A percentile compares a stretch with the other conserved stretches of the same genome.
Conservation (phyloP, 2,329 filamentous ascomycete species). For the Clarireedia sp. region DNA sequence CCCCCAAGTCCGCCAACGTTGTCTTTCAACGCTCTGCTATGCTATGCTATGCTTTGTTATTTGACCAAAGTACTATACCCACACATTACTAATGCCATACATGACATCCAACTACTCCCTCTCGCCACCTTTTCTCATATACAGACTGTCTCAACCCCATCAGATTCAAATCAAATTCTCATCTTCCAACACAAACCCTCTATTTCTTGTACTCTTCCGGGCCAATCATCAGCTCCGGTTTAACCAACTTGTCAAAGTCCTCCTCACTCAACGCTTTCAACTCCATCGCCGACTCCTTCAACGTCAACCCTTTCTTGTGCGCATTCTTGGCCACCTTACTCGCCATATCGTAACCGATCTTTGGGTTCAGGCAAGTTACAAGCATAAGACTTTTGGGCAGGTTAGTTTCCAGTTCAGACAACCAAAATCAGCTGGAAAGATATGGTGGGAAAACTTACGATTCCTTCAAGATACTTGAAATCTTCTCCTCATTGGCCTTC, state of each 20-base stretch:
- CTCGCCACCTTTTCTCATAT: background rate
- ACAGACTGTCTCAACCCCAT: background rate
- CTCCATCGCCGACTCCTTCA: conserved; percentile 92
- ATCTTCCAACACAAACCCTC: background rate
- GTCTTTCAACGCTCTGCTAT: no score
- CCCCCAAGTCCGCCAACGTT: no score
- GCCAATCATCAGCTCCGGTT: conserved; percentile 90
- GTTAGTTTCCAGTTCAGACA: no score
- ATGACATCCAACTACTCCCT: no score
- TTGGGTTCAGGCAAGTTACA: conserved; percentile 93
- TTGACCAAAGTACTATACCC: no score
- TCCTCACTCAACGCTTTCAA: conserved; percentile 79
- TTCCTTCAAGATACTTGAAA: conserved; percentile 83
- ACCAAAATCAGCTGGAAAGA: no score
- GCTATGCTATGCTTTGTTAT: no score
- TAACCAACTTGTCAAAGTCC: conserved; percentile 85
- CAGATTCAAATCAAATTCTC: background rate
- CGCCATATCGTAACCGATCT: conserved; percentile 96
- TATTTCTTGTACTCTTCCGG: conserved; percentile 57
- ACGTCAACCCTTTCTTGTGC: conserved; percentile 92
- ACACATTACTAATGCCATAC: no score
- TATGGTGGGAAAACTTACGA: conserved; percentile 50
- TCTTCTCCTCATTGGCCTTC: conserved; percentile 89
- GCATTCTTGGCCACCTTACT: conserved; percentile 97
- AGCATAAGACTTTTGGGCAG: conserved; percentile 69